phyloP scores from a whole-genome alignment of 2,329 filamentous ascomycete species.

The Scedosporium minutisporum region DNA sequence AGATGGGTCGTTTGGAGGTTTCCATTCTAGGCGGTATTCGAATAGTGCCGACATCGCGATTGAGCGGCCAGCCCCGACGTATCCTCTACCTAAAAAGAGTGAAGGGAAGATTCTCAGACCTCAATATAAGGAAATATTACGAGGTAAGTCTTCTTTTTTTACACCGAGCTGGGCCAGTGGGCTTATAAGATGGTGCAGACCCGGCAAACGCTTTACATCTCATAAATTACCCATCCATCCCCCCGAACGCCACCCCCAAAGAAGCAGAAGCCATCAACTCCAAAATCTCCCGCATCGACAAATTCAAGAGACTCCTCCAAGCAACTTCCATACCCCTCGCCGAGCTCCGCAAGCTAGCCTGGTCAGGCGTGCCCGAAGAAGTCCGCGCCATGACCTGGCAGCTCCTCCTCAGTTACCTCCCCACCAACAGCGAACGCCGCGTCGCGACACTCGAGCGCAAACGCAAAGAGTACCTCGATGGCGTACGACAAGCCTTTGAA shows the following conservation, averaged over 20 bases:
- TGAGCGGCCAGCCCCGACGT: constrained; percentile 71
- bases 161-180: constrained; percentile 8
- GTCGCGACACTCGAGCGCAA: constrained; percentile 87
- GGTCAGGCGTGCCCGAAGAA: constrained; percentile 91
- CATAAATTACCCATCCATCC: constrained; percentile 74
- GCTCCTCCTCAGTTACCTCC: constrained; percentile 84
- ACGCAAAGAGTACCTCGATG: constrained; percentile 91
- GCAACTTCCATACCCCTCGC: constrained; percentile 78
- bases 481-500: constrained; percentile 66
- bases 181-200: constrained; percentile 27
- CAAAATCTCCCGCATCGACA: constrained; percentile 89
- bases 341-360: constrained; percentile 76
- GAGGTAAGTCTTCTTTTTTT: constrained; percentile 33
- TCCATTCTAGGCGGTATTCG: constrained; percentile 51
- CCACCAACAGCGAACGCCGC: constrained; percentile 89
- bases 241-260: constrained; percentile 66
- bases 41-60: constrained; percentile 93
- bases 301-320: constrained; percentile 94
- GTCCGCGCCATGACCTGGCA: constrained; percentile 99
- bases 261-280: constrained; percentile 80
- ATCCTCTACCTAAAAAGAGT: constrained; percentile 78
- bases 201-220: constrained; percentile 92
- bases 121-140: constrained; percentile 93
- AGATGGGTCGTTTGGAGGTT: constrained; percentile 19
- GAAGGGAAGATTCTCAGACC: constrained; percentile 94